Evolutionary conservation across 495 filamentous ascomycete genomes (phyloP), one percentile per base, ranked within the genome.

Genomic region (Daldinia vernicosa): DNA sequence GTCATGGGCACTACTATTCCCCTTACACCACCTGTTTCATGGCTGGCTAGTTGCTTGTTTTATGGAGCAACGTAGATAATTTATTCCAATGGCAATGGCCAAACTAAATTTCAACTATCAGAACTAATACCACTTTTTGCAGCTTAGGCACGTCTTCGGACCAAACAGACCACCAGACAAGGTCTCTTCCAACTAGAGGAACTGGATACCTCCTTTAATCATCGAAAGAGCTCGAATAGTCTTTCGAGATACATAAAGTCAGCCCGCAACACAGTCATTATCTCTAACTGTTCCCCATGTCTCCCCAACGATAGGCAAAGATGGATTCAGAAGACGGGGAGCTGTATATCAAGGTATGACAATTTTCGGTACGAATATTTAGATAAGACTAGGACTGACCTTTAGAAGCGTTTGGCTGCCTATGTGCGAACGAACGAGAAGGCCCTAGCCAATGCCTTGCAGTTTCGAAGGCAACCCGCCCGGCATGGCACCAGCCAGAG

Each of bases 371-470:
- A 28, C 19, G 1, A 1, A 9, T 27, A 6, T 45, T 56, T 22
- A 7, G 9, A 24, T 33, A 15, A 17, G 47, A 58, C 57, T 19
- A 12, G 22, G 64, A 35, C 54, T 67, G 28, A 53, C 56, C 39
- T 43, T 71, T 74, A 37, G 75, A 76, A 97, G 94, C 95, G 95
- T 83, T 87, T 99, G 69, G 94, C 95, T 70, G 91, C 89, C 79
- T 98, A 97, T 82, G 93, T 99, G 77, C 92, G 95, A 62, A 97
- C 94, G 35, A 93, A 99, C 81, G 95, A 99, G 79, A 97, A 96
- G 82, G 95, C 93, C 27, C 88, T 99, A 66, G 95, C 95, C 70
- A 98, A 98, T 81, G 95, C 95, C 67, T 84, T 98, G 35, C 95
- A 97, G 77, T 84, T 94, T 60, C 89, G 88, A 74, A 87, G 89